These are phyloP conservation scores for Zasmidium citrigriseum DNA, from an alignment of 2,329 filamentous ascomycete species.

Conservation along the genomic window DNA sequence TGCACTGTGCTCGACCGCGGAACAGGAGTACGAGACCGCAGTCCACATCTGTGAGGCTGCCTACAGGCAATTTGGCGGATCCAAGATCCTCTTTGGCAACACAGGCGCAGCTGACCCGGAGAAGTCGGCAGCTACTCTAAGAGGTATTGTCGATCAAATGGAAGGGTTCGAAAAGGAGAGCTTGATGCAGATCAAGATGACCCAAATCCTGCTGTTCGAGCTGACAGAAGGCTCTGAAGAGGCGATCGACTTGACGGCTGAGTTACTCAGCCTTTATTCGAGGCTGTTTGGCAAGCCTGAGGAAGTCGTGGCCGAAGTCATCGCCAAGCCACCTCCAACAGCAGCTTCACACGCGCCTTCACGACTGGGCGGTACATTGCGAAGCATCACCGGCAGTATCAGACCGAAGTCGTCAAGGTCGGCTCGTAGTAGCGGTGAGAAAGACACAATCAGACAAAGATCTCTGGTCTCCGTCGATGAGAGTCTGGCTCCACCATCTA, in stretches of 20 bases:
- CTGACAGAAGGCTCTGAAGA: conserved; percentile 78
- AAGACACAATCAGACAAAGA: conserved; percentile 37
- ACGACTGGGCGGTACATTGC: conserved; percentile 39
- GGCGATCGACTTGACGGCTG: conserved; percentile 84
- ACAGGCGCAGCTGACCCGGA: conserved; percentile 19
- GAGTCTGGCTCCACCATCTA: conserved; percentile 19
- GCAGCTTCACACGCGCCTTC: conserved; percentile 25
- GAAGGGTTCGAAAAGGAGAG: conserved; percentile 80
- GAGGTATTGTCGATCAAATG: conserved; percentile 73
- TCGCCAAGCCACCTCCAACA: conserved; percentile 52
- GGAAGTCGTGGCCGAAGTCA: conserved; percentile 26
- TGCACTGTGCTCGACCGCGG: conserved; percentile 79
- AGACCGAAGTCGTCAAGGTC: conserved; percentile 49
- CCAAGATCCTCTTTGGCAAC: conserved; percentile 68
- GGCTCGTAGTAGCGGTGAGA: conserved; percentile 39
- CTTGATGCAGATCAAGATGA: conserved; percentile 94
- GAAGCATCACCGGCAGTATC: conserved; percentile 69
- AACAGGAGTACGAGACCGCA: conserved; percentile 81
- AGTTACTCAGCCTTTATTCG: conserved; percentile 79
- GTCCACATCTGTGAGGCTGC: conserved; percentile 83
- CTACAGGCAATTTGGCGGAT: conserved; percentile 83
- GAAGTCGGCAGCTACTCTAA: conserved; percentile 21
- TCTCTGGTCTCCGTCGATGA: conserved; percentile 22
- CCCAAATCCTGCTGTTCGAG: conserved; percentile 82
- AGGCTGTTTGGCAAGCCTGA: conserved; percentile 71